Conservation (phyloP, 257 asterid genomes). For the Thymus quinquecostatus region DNA sequence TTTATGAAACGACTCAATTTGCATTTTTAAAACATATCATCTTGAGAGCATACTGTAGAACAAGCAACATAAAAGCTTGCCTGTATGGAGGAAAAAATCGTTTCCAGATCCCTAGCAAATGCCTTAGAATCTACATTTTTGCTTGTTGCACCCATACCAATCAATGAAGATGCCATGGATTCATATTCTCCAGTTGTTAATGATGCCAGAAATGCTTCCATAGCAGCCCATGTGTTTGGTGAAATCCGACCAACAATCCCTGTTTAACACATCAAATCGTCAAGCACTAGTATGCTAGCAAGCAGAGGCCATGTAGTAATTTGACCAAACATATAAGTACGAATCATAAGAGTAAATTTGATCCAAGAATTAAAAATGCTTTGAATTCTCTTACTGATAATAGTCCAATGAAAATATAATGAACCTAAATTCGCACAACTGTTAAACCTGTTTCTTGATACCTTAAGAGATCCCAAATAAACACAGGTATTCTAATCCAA, state of each 20-base stretch:
- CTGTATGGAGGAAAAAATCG: conserved; percentile 86
- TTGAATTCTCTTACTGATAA: neutral
- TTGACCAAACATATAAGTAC: conserved; percentile 6
- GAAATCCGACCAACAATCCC: conserved; percentile 98
- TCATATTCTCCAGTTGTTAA: conserved; percentile 75
- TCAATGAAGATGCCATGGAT: conserved; percentile 91
- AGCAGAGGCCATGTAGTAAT: conserved; percentile 11
- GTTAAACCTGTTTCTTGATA: neutral
- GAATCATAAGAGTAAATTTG: neutral
- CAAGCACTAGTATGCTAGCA: conserved; percentile 2
- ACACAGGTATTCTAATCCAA: neutral
- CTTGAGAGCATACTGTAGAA: neutral
- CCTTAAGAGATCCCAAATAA: conserved; percentile 1
- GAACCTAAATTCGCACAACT: neutral
- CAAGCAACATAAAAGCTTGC: conserved; percentile 40
- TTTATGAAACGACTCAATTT: too few relatives aligned
- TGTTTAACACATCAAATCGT: conserved; percentile 37
- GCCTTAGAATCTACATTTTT: conserved; percentile 69
- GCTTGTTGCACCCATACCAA: conserved; percentile 96
- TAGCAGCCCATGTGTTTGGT: conserved; percentile 95
- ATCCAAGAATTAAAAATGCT: neutral
- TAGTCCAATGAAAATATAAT: conserved; percentile 1
- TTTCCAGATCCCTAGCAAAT: conserved; percentile 85
- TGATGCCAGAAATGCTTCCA: conserved; percentile 87
- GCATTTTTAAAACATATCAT: too few relatives aligned